These are phyloP conservation scores for Flaveria floridana DNA, from an alignment of 140 eudicot genomes.

Conservation along the genomic window DNA sequence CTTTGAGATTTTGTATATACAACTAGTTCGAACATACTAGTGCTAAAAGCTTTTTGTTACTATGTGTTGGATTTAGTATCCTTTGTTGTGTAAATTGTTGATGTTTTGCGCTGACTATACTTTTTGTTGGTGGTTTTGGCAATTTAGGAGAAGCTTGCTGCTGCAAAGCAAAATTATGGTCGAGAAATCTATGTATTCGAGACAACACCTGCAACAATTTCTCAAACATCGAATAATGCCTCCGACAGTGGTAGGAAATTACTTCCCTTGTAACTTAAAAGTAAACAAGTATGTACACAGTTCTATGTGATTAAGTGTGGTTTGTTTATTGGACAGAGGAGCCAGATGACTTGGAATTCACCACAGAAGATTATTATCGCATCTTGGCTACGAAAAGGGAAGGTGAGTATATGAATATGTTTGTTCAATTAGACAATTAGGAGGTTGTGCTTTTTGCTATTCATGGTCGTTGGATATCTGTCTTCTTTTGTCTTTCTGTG, in stretches of 20 bases:
- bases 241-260: conserved; percentile 42
- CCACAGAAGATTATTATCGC: conserved; percentile 69
- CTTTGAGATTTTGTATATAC: not conserved
- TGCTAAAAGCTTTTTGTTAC: not conserved
- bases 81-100: not conserved
- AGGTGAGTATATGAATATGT: conserved; percentile 40
- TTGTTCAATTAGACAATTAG: not conserved
- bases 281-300: not conserved
- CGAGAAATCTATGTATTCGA: conserved; percentile 77
- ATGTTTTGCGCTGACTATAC: conserved; percentile 8
- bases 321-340: conserved; percentile 47
- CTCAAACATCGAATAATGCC: conserved; percentile 41
- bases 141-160: conserved; percentile 58
- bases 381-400: conserved; percentile 58
- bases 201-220: conserved; percentile 47
- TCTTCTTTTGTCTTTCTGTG: not conserved
- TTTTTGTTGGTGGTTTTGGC: conserved; percentile 24
- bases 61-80: conserved; percentile 5
- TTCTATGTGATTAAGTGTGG: conserved; percentile 3
- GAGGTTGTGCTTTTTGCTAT: conserved; percentile 12
- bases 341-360: conserved; percentile 76
- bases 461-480: not conserved
- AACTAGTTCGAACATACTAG: not conserved
- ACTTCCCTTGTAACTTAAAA: not conserved
- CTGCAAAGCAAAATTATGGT: conserved; percentile 67